phyloP scores from a whole-genome alignment of 2,329 filamentous ascomycete species.

The Pseudopyrenochaeta lycopersici region DNA sequence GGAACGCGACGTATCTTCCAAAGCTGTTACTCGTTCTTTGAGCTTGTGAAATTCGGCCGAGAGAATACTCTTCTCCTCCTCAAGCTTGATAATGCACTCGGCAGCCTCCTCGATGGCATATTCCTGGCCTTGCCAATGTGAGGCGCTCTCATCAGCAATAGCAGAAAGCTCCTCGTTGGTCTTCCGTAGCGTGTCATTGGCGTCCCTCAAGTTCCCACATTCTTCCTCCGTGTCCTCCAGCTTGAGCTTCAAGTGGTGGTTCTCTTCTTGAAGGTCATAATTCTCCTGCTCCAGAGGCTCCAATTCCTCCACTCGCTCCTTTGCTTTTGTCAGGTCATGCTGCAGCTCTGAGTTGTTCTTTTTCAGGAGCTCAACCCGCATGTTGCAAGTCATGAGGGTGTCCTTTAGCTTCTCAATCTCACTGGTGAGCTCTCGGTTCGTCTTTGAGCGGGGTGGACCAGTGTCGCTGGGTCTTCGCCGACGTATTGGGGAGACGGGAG shows the following conservation, averaged over 20 bases:
- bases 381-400: constrained; percentile 38
- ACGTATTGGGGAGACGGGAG: constrained; percentile 38
- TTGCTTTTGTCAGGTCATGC: constrained; percentile 31
- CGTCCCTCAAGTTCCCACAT: constrained; percentile 21
- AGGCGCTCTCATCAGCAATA: constrained; percentile 38
- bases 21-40: constrained; percentile 23
- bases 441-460: constrained; percentile 32
- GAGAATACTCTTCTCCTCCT: constrained; percentile 36
- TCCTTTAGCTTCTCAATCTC: constrained; percentile 39
- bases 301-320: constrained; percentile 36
- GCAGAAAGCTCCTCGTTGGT: constrained; percentile 34
- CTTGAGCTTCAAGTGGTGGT: constrained; percentile 27
- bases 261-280: constrained; percentile 35
- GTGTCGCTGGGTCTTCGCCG: constrained; percentile 38
- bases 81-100: constrained; percentile 40
- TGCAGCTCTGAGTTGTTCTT: constrained; percentile 43
- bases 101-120: constrained; percentile 44
- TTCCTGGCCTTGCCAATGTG: constrained; percentile 35
- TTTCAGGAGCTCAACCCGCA: constrained; percentile 42
- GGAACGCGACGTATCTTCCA: constrained; percentile 19
- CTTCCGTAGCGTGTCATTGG: constrained; percentile 22
- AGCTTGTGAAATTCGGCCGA: constrained; percentile 33
- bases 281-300: constrained; percentile 38
- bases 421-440: constrained; percentile 38
- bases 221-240: constrained; percentile 31